phyloP scores from a whole-genome alignment of 371 early-diverging fungal genomes.

The Mortierella sp. region DNA sequence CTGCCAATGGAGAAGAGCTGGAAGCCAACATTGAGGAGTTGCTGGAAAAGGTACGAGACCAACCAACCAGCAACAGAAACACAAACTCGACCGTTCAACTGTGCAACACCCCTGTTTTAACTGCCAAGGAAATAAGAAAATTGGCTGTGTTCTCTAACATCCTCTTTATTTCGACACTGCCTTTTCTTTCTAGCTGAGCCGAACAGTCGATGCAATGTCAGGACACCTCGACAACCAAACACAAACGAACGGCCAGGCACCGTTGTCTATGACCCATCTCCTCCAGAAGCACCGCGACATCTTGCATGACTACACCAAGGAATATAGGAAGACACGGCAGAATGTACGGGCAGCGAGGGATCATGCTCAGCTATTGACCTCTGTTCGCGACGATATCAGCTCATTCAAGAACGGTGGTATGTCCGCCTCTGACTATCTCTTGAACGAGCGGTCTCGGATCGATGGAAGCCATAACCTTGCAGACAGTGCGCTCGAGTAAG shows the following conservation, averaged over 20 bases:
- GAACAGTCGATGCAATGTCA: slow-evolving; percentile 50
- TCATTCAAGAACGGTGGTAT: slow-evolving; percentile 39
- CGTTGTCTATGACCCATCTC: slow-evolving; percentile 34
- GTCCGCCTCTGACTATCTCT: slow-evolving; percentile 45
- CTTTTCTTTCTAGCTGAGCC: slow-evolving; percentile 28
- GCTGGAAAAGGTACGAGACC: slow-evolving; percentile 38
- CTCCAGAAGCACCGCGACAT: slow-evolving; percentile 48
- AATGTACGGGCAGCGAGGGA: slow-evolving; percentile 53
- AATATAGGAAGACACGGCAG: slow-evolving; percentile 52
- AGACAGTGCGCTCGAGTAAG: slow-evolving; percentile 56
- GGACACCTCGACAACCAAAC: slow-evolving; percentile 39
- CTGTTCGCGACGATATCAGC: slow-evolving; percentile 52
- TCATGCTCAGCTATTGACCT: slow-evolving; percentile 48
- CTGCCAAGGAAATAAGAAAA: not conserved
- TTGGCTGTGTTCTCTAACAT: not conserved
- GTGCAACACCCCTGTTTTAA: not conserved
- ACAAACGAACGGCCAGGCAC: slow-evolving; percentile 36
- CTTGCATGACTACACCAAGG: slow-evolving; percentile 50
- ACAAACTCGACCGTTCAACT: not conserved
- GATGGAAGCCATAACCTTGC: slow-evolving; percentile 54
- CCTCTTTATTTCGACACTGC: not conserved
- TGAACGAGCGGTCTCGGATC: slow-evolving; percentile 51
- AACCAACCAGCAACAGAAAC: too few relatives aligned
- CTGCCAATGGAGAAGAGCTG: slow-evolving; percentile 31
- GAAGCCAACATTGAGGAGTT: slow-evolving; percentile 36